phyloP scores from a whole-genome alignment of 345 rosid genomes.

The Brassica incana region DNA sequence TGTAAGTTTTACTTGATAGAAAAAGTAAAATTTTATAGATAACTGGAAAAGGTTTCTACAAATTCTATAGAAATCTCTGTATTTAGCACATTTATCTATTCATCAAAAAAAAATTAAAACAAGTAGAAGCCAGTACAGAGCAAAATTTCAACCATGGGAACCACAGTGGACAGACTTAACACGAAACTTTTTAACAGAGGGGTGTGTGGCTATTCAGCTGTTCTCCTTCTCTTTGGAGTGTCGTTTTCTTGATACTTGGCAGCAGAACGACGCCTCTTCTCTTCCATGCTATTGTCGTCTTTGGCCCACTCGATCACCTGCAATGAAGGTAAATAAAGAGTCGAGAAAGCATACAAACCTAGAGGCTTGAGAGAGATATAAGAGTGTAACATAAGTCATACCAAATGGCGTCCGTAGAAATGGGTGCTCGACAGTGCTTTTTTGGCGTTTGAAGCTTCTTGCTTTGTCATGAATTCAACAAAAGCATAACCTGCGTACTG shows the following conservation, averaged over 20 bases:
- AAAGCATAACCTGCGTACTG: conserved; percentile 78
- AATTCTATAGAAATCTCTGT: neutral
- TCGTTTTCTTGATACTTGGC: conserved; percentile 60
- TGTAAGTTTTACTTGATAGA: neutral
- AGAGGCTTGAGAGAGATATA: neutral
- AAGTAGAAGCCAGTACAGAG: neutral
- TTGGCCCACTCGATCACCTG: conserved; percentile 88
- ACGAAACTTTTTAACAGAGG: conserved; percentile 4
- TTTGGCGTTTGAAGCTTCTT: conserved; percentile 80
- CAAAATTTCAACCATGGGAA: conserved; percentile 37
- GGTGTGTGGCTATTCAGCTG: conserved; percentile 30
- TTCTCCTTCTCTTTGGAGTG: conserved; percentile 60
- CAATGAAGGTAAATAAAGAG: neutral
- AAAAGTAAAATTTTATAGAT: neutral
- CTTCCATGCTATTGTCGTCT: conserved; percentile 89
- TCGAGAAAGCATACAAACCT: neutral
- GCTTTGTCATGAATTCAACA: conserved; percentile 84
- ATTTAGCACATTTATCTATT: neutral
- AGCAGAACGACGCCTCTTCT: conserved; percentile 67
- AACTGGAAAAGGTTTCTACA: neutral
- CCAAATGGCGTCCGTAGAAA: conserved; percentile 89
- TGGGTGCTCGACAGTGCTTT: conserved; percentile 74
- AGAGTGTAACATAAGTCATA: conserved; percentile 37
- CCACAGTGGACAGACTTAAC: neutral
- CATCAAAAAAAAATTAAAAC: neutral